Evolutionary conservation across 2,329 filamentous ascomycete species (phyloP).

Genomic region (Trichoderma aggressivum): DNA sequence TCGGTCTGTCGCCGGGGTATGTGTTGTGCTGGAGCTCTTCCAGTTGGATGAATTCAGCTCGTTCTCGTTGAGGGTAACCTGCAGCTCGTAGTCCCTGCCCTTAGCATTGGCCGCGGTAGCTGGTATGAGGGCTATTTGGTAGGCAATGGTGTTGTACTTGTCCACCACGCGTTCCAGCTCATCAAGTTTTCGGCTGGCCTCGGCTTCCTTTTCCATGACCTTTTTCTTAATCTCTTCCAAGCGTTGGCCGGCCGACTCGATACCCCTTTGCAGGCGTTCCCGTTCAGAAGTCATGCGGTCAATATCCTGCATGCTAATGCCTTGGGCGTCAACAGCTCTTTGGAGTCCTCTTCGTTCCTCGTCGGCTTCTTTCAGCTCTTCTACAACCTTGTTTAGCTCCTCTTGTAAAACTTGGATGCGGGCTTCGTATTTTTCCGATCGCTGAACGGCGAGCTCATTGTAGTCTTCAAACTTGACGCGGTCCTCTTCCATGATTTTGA

Average conservation of each 20-base stretch:
- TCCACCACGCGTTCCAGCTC: constrained; percentile 89
- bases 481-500: constrained; percentile 92
- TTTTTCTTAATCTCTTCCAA: constrained; percentile 83
- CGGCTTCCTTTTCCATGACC: constrained; percentile 81
- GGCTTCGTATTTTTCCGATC: constrained; percentile 83
- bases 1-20: constrained; percentile 57
- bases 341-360: constrained; percentile 78
- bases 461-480: constrained; percentile 94
- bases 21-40: constrained; percentile 39
- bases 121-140: constrained; percentile 89
- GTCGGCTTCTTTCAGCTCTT: constrained; percentile 75
- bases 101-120: constrained; percentile 80
- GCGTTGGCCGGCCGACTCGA: constrained; percentile 70
- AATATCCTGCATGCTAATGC: constrained; percentile 96
- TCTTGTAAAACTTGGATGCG: constrained; percentile 79
- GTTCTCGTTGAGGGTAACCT: constrained; percentile 73
- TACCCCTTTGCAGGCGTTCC: constrained; percentile 84
- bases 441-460: constrained; percentile 77
- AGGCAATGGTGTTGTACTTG: constrained; percentile 88
- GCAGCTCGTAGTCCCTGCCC: constrained; percentile 79
- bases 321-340: constrained; percentile 83
- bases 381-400: constrained; percentile 74
- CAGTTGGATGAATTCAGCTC: constrained; percentile 67
- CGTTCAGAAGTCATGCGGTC: constrained; percentile 97
- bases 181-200: constrained; percentile 80